Evolutionary conservation across 169 alveolate genomes (phyloP).

Genomic region (Plasmodium berghei): DNA sequence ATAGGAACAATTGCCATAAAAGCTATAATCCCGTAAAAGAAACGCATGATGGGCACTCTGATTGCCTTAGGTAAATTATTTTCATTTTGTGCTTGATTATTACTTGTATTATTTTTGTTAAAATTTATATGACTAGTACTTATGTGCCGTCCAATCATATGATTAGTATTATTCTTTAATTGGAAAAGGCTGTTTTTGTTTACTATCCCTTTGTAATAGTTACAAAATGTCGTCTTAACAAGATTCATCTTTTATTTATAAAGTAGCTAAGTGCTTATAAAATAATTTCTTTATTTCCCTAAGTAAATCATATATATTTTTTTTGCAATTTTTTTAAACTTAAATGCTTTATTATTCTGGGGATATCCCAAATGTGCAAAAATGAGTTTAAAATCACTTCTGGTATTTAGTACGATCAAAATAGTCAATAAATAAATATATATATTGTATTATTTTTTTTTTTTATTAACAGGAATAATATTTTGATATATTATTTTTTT

Average conservation of each 20-base stretch:
- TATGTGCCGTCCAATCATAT: background rate
- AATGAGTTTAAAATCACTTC: too few relatives aligned
- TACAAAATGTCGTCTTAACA: background rate
- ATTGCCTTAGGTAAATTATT: slow-evolving; percentile 43
- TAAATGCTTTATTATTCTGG: too few relatives aligned
- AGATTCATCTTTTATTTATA: background rate
- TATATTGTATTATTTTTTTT: too few relatives aligned
- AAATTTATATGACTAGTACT: slow-evolving; percentile 7
- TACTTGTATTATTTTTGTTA: background rate
- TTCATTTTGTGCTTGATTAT: background rate
- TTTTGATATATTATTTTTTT: too few relatives aligned
- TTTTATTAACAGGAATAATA: too few relatives aligned
- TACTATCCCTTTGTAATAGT: background rate
- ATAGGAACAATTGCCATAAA: slow-evolving; percentile 73
- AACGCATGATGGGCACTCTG: slow-evolving; percentile 63
- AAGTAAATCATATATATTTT: too few relatives aligned
- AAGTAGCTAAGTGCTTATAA: too few relatives aligned
- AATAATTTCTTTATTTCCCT: too few relatives aligned
- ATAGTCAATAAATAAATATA: too few relatives aligned
- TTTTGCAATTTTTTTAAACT: too few relatives aligned
- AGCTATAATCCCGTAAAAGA: slow-evolving; percentile 42
- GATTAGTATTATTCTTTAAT: slow-evolving; percentile 6
- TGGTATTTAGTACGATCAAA: too few relatives aligned
- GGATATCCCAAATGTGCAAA: too few relatives aligned
- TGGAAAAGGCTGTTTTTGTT: background rate